These are phyloP conservation scores for Phytomonas francai DNA, from an alignment of 208 protist genomes.

Conservation along the genomic window DNA sequence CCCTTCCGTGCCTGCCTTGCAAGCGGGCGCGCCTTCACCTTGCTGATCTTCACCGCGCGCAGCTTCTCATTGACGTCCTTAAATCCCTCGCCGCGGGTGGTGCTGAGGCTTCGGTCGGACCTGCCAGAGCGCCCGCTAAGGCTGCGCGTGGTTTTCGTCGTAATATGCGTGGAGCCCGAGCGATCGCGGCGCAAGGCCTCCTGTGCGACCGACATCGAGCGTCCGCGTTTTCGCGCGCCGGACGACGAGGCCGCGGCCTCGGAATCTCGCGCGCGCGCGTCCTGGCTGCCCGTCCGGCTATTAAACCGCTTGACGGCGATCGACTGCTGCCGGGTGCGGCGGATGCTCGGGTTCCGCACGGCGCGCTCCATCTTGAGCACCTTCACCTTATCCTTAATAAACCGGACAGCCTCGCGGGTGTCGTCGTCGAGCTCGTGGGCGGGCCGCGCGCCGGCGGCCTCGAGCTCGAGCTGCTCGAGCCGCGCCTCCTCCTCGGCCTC, in stretches of 20 bases:
- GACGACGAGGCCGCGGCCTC: slow-evolving; percentile 21
- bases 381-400: slow-evolving; percentile 87
- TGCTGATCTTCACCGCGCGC: slow-evolving; percentile 82
- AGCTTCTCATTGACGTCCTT: slow-evolving; percentile 87
- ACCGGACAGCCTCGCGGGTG: slow-evolving; percentile 73
- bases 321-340: slow-evolving; percentile 65
- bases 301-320: slow-evolving; percentile 81
- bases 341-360: slow-evolving; percentile 86
- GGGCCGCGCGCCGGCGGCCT: slow-evolving; percentile 78
- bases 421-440: slow-evolving; percentile 57
- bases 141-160: slow-evolving; percentile 77
- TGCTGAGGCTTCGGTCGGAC: slow-evolving; percentile 69
- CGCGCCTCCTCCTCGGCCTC: slow-evolving; percentile 91
- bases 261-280: slow-evolving; percentile 26
- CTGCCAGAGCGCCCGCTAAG: slow-evolving; percentile 59
- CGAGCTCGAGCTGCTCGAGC: slow-evolving; percentile 88
- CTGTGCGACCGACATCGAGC: slow-evolving; percentile 77
- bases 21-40: slow-evolving; percentile 62
- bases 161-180: slow-evolving; percentile 65
- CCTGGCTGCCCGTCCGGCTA: slow-evolving; percentile 79
- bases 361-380: slow-evolving; percentile 87
- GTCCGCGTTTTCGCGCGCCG: slow-evolving; percentile 43
- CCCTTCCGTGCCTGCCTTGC: slow-evolving; percentile 77
- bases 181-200: slow-evolving; percentile 72
- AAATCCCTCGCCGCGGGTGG: slow-evolving; percentile 79